Evolutionary conservation across 2,329 filamentous ascomycete species (phyloP).

Genomic region (Cordyceps javanica): DNA sequence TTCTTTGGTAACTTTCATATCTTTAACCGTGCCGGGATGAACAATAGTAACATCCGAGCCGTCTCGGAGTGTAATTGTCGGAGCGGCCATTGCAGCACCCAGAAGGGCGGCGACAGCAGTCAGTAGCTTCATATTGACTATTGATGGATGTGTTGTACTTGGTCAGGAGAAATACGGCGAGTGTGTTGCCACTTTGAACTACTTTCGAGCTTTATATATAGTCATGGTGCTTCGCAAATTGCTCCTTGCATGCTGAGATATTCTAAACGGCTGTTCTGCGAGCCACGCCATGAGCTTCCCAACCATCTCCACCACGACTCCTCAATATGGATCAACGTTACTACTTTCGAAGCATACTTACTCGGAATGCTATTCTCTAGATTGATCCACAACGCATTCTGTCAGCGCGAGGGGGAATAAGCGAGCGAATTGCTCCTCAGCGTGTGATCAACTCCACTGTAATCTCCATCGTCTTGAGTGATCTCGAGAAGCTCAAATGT

Average conservation of each 20-base stretch:
- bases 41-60: slow-evolving; percentile 24
- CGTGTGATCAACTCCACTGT: too few relatives aligned
- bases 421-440: too few relatives aligned
- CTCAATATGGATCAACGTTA: not conserved
- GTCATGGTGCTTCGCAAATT: not conserved
- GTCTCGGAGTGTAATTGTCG: slow-evolving; percentile 13
- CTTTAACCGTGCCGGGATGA: slow-evolving; percentile 23
- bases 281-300: not conserved
- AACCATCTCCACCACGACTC: not conserved
- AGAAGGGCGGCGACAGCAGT: slow-evolving; percentile 14
- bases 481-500: too few relatives aligned
- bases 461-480: too few relatives aligned
- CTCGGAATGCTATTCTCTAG: not conserved
- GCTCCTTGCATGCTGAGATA: not conserved
- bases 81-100: slow-evolving; percentile 15
- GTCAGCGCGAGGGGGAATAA: not conserved
- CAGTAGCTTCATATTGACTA: slow-evolving; percentile 12
- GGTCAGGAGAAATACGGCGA: not conserved
- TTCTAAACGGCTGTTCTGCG: not conserved
- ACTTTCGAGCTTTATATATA: not conserved
- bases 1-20: slow-evolving; percentile 30
- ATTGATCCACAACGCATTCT: not conserved
- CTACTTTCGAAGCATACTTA: not conserved
- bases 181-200: too few relatives aligned
- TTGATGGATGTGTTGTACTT: not conserved